Base-by-base conservation (phyloP, 768 basidiomycete species). In the Mycena olivaceomarginata region DNA sequence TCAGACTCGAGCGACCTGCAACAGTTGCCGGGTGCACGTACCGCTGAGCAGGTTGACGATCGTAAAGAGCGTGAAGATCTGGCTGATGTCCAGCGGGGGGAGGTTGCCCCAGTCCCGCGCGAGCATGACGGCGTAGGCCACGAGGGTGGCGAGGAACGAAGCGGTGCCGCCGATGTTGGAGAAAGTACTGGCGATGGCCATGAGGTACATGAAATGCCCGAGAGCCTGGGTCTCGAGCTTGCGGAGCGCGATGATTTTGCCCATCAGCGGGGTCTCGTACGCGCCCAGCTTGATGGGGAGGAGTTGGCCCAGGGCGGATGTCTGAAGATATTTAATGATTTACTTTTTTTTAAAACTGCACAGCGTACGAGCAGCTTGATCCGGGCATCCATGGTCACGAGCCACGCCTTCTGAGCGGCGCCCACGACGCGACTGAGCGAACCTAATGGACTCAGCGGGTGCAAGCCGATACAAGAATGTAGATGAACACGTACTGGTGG, bases 241-340 rank as follows among this genome's bases (percentile, higher is more conserved):
- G 59, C 75, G 75, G 22, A 76, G 70, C 31, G 31, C 31, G 31
- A 2, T 31, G 31, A 31, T 31, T 76, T 76, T 1, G 25, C 56
- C 2, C 22, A 31, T 25, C 31, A 76, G 75, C 20, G 75, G 25
- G n/a, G 45, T 15, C 37, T 70, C 68, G 75, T 76, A 76, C 10
- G 75, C 75, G 25, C 75, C 75, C 48, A 76, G 75, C 16, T 76
- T 76, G 69, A 76, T 76, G 68, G 75, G 75, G 43, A 76, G 69
- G 45, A 76, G 75, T 59, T 76, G 75, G 25, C 43, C 31, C 51
- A 76, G 75, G 39, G 70, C 69, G 51, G 75, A 76, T 7, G 75
- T 76, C 75, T 76, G 5, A 31, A 3, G 3, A 31, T 31, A 31
- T 31, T 31, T 31, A 31, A 31, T 31, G 31, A 4, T 31, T 31